Evolutionary conservation across 768 basidiomycete genomes (phyloP), one percentile per base, ranked within the genome.

Genomic region (Mycena chlorophos): DNA sequence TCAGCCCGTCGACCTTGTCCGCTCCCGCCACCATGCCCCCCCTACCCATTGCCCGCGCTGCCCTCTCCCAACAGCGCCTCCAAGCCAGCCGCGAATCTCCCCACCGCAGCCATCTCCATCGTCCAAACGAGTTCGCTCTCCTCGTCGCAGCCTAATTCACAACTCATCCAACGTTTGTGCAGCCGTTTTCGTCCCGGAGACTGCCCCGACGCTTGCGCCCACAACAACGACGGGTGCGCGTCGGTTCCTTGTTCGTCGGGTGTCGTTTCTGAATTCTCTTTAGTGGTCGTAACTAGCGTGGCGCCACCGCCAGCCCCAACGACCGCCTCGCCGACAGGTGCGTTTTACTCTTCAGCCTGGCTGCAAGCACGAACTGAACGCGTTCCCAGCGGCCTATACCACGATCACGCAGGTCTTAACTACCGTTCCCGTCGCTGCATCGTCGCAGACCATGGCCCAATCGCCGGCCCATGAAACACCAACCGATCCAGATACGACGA

Each of bases 331-430:
- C 29, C 55, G 40, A 61, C 59, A 31, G 52, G 59, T 51, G 26
- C 30, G 28, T 10, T n/a, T 10, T 20, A 38, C 20, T 22, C 43
- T n/a, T 17, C 12, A 20, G 28, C 23, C 19, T 13, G 49, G 22
- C 13, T 50, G 40, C 27, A 31, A 29, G 17, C 45, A 53, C 26
- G 25, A 48, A 26, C 54, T 45, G 40, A 48, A 42, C 50, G 52
- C 37, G 27, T 20, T 55, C 53, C 43, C 50, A 61, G 60, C 60
- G 54, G 52, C 55, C 2, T 56, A 46, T 51, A 55, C 56, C 14
- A 61, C 60, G 20, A 43, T 57, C 34, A 57, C 51, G 5, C 52
- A 61, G 25, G 52, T 61, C 42, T 20, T 61, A 30, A 55, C 56
- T 46, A 57, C 55, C 25, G 31, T 34, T 38, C 55, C 51, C 40